Evolutionary conservation across 1,284 basidiomycete species (phyloP), one percentile per base, ranked within the genome.

Genomic region (Ganoderma sinense): DNA sequence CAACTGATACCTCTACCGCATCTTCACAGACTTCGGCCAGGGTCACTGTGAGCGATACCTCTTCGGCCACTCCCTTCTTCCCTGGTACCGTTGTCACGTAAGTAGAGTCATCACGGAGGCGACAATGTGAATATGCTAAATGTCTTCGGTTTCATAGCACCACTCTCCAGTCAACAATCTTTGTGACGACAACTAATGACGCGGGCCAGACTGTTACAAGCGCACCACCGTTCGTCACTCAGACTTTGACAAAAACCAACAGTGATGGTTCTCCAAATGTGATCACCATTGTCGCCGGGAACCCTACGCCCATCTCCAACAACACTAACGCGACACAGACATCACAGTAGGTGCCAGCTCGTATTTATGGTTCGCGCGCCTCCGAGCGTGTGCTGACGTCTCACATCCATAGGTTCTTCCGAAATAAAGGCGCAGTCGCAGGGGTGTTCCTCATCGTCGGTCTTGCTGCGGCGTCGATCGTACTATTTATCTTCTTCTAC

Each of bases 391-490:
- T 16, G n/a, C 29, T 64, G 29, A 64, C 58, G 16, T 29, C 41
- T 36, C 8, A 8, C 33, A 60, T 20, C 29, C 55, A 13, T 65
- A 93, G 91, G 68, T 94, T 94, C 79, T 94, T 94, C 80, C 76
- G 80, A 36, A 90, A 93, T 76, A 91, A 89, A 45, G 92, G 91
- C 29, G 93, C 92, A 16, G 93, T 94, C 4, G 89, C 89, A 7
- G 93, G 89, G 59, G 91, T 94, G 29, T 94, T 94, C 75, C 85
- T 92, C 48, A 87, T 94, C 40, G 91, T 93, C 14, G 93, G 92
- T 45, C 84, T 94, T 31, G 89, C 92, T 14, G 86, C 84, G 6
- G 89, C 90, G 1, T 88, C 91, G 13, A 91, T 94, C 68, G 77
- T 89, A 45, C 82, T 94, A 43, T 93, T 89, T 84, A 81, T 92